Percentiles rank a stretch among this genome's conserved stretches.
Conservation (phyloP, 2,329 filamentous ascomycete genomes). For the Aspergillus alliaceus region DNA sequence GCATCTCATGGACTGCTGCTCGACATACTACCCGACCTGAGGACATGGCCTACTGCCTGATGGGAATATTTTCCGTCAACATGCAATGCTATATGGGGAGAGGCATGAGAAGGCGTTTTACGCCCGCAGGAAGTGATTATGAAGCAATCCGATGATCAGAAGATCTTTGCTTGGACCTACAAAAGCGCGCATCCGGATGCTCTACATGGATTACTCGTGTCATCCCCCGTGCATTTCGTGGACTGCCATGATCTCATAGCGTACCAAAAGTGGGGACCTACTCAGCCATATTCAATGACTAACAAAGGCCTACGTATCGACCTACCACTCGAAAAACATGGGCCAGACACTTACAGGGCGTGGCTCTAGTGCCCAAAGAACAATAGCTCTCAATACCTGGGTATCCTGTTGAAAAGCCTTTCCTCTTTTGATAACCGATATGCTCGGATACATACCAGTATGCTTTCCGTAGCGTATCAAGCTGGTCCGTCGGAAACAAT, state of each 20-base stretch:
- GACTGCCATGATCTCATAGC: not conserved
- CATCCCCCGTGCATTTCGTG: not conserved
- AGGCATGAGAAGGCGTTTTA: not conserved
- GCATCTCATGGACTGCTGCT: not conserved
- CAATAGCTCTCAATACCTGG: no score
- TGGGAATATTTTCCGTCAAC: not conserved
- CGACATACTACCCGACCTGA: not conserved
- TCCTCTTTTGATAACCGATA: no score
- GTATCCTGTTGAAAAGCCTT: no score
- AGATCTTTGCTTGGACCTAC: not conserved
- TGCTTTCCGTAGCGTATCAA: no score
- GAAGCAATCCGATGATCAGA: not conserved
- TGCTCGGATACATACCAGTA: no score
- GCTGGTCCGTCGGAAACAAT: no score
- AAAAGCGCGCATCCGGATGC: accelerated
- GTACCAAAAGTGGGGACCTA: not conserved
- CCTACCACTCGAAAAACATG: no score
- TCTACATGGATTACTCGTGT: not conserved
- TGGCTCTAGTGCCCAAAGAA: no score
- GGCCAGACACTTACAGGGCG: no score
- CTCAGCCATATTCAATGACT: not conserved
- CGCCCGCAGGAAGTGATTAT: not conserved
- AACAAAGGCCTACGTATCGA: not conserved
- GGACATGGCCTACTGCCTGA: not conserved
- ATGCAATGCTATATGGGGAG: not conserved